Percentiles rank a stretch among this genome's conserved stretches.
Conservation (phyloP, 2,329 filamentous ascomycete genomes). For the Epicoccum sorghinum region DNA sequence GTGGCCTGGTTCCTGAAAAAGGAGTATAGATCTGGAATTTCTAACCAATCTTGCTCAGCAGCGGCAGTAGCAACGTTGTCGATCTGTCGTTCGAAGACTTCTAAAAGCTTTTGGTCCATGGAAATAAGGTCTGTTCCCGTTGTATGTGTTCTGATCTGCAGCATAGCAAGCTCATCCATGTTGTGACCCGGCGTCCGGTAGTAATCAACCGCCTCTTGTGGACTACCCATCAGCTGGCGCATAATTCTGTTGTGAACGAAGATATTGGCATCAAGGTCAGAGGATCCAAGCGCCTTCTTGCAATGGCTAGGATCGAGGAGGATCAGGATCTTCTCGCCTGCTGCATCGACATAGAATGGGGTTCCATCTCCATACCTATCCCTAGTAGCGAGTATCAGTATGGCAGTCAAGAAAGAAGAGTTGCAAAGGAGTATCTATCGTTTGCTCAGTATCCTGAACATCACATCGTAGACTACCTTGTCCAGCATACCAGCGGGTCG, state of each 20-base stretch:
- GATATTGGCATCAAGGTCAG: constrained; percentile 21
- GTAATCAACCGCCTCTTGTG: constrained; percentile 19
- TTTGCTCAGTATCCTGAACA: too few species aligned
- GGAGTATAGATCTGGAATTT: constrained; percentile 18
- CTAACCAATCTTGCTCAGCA: constrained; percentile 6
- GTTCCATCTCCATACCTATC: constrained; percentile 21
- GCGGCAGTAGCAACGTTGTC: background rate
- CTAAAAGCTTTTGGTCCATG: constrained; percentile 16
- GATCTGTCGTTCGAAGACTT: constrained; percentile 16
- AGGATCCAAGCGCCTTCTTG: constrained; percentile 9
- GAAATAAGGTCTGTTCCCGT: background rate
- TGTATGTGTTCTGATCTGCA: constrained; percentile 20
- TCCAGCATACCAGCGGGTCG: too few species aligned
- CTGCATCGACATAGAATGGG: constrained; percentile 25
- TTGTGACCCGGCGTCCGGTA: constrained; percentile 11
- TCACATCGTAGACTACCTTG: too few species aligned
- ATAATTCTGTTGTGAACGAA: constrained; percentile 26
- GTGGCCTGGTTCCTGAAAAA: constrained; percentile 20
- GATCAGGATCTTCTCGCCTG: constrained; percentile 23
- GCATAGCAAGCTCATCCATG: background rate
- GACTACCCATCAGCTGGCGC: constrained; percentile 23
- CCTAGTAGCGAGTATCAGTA: constrained; percentile 1
- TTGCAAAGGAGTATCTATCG: too few species aligned
- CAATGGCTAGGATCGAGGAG: constrained; percentile 22
- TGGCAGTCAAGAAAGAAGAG: background rate